phyloP scores from a whole-genome alignment of 176 grass and related monocot genomes.

The Olyra latifolia region DNA sequence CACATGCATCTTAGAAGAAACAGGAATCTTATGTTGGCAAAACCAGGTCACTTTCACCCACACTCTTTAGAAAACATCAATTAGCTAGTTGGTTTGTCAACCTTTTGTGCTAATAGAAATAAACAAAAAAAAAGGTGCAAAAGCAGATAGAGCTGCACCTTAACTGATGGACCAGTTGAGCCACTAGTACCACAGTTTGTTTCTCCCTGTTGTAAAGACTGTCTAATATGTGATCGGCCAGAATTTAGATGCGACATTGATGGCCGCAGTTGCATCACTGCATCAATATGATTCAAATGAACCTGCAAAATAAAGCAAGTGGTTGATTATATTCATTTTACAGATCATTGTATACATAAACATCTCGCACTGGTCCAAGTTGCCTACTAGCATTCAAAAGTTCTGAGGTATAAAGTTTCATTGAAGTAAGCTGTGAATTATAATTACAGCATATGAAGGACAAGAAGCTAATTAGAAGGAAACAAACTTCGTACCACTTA shows the following conservation, averaged over 20 bases:
- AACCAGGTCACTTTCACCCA: background rate
- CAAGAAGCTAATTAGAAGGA: constrained; percentile 1
- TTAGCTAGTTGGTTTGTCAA: background rate
- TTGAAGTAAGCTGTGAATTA: background rate
- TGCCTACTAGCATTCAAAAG: background rate
- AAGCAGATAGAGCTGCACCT: constrained; percentile 24
- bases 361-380: background rate
- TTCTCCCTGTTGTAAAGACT: constrained; percentile 40
- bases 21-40: background rate
- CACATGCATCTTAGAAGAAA: background rate
- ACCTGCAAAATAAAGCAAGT: constrained; percentile 59
- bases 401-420: constrained; percentile 13
- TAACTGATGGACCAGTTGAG: constrained; percentile 24
- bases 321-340: background rate
- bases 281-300: constrained; percentile 84
- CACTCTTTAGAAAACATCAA: background rate
- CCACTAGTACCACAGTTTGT: constrained; percentile 1
- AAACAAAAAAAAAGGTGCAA: constrained; percentile 17
- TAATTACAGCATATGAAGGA: constrained; percentile 6
- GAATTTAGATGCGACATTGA: constrained; percentile 50
- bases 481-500: constrained; percentile 7
- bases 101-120: background rate
- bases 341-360: constrained; percentile 15
- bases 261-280: constrained; percentile 69
- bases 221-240: constrained; percentile 37